Evolutionary conservation across 345 rosid species (phyloP).

Genomic region (Citrus cavaleriei): DNA sequence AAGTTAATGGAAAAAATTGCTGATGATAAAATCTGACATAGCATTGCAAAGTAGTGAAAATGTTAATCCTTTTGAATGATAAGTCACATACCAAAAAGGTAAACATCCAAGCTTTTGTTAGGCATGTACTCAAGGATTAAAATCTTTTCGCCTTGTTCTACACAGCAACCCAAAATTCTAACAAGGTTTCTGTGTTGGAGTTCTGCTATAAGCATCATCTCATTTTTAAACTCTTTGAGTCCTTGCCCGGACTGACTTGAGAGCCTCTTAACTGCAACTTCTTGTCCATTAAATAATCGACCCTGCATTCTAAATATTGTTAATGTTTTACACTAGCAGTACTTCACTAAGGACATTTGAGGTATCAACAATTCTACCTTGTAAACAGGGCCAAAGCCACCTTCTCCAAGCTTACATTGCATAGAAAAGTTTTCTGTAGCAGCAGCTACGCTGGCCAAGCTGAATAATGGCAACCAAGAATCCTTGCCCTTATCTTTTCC

Average conservation of each 20-base stretch:
- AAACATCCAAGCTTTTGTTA: neutral
- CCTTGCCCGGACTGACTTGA: slow-evolving; percentile 37
- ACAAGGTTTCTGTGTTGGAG: slow-evolving; percentile 2
- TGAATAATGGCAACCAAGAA: slow-evolving; percentile 19
- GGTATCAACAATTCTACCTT: neutral
- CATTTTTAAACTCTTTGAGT: slow-evolving; percentile 31
- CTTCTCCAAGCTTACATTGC: slow-evolving; percentile 31
- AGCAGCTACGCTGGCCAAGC: slow-evolving; percentile 16
- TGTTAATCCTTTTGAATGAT: neutral
- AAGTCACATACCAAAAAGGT: neutral
- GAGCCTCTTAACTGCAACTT: slow-evolving; percentile 37
- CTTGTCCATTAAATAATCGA: slow-evolving; percentile 20
- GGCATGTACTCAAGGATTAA: neutral
- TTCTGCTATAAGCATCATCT: slow-evolving; percentile 18
- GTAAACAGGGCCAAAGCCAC: slow-evolving; percentile 39
- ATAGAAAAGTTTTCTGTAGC: slow-evolving; percentile 27
- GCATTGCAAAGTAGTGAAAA: neutral
- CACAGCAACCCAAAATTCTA: neutral
- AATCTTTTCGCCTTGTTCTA: neutral
- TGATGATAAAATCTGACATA: neutral
- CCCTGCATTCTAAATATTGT: slow-evolving; percentile 11
- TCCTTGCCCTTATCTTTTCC: neutral
- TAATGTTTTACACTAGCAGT: neutral
- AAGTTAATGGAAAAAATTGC: neutral
- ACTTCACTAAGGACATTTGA: neutral